Conservation (phyloP, 179 eudicot genomes). For the Carnegiea gigantea region DNA sequence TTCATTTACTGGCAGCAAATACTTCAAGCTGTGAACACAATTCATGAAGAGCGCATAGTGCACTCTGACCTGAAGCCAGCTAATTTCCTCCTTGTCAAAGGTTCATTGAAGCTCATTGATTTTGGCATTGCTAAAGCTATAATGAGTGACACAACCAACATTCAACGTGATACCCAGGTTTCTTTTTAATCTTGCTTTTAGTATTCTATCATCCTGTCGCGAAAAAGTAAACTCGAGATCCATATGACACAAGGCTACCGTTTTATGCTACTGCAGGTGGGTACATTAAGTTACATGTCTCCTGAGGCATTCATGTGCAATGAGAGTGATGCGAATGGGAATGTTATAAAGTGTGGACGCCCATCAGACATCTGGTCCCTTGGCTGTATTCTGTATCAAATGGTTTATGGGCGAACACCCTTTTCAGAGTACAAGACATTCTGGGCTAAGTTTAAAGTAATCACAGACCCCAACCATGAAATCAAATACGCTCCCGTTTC, state of each 20-base stretch:
- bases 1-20: slow-evolving; percentile 65
- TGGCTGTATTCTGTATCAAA: slow-evolving; percentile 97
- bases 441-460: slow-evolving; percentile 95
- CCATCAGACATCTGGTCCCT: slow-evolving; percentile 98
- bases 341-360: slow-evolving; percentile 85
- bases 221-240: background rate
- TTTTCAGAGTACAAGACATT: slow-evolving; percentile 88
- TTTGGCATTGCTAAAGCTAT: slow-evolving; percentile 99
- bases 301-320: slow-evolving; percentile 98
- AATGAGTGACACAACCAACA: slow-evolving; percentile 95
- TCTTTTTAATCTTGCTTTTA: slow-evolving; percentile 1
- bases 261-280: slow-evolving; percentile 58
- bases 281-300: slow-evolving; percentile 96
- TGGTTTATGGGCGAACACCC: slow-evolving; percentile 97
- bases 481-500: slow-evolving; percentile 58
- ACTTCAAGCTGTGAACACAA: slow-evolving; percentile 83
- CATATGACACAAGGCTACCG: background rate
- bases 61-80: slow-evolving; percentile 97
- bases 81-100: slow-evolving; percentile 95
- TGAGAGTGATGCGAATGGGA: slow-evolving; percentile 83
- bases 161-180: slow-evolving; percentile 97
- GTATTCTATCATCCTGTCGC: background rate
- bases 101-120: slow-evolving; percentile 90
- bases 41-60: slow-evolving; percentile 96
- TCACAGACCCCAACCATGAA: slow-evolving; percentile 82